Evolutionary conservation across 169 alveolate genomes (phyloP).

Genomic region (Plasmodium fragile): DNA sequence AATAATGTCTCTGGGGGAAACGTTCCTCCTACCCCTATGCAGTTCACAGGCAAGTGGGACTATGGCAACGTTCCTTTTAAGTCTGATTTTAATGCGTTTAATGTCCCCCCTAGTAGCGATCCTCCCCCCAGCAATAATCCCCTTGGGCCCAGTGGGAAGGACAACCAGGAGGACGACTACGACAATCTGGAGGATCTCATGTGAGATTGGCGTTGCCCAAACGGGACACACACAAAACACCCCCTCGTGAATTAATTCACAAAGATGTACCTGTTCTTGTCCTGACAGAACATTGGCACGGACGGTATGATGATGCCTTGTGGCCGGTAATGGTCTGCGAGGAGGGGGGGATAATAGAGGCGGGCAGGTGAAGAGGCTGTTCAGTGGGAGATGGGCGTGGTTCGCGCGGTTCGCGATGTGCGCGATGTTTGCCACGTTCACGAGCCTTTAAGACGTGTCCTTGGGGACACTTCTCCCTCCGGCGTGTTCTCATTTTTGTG

Average conservation of each 20-base stretch:
- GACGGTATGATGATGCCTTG: slow-evolving; percentile 50
- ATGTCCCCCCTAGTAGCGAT: not conserved
- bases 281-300: slow-evolving; percentile 42
- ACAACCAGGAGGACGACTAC: slow-evolving; percentile 20
- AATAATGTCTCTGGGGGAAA: not conserved
- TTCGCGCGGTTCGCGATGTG: too few relatives aligned
- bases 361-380: not conserved
- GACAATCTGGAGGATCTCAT: slow-evolving; percentile 52
- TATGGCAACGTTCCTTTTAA: slow-evolving; percentile 19
- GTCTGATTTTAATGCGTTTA: slow-evolving; percentile 9
- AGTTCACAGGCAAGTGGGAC: slow-evolving; percentile 21
- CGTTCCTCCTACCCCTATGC: not conserved
- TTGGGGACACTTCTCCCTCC: not conserved
- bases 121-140: not conserved
- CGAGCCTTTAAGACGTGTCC: too few relatives aligned
- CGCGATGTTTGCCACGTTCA: too few relatives aligned
- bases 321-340: slow-evolving; percentile 37
- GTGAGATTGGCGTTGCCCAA: not conserved
- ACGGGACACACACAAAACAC: too few relatives aligned
- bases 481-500: not conserved
- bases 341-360: not conserved
- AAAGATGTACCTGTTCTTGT: slow-evolving; percentile 44
- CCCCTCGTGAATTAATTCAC: not conserved
- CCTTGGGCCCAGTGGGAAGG: not conserved
- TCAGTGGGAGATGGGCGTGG: not conserved